Evolutionary conservation across 2,329 filamentous ascomycete genomes (phyloP).

Genomic region (Endoconidiophora polonica): DNA sequence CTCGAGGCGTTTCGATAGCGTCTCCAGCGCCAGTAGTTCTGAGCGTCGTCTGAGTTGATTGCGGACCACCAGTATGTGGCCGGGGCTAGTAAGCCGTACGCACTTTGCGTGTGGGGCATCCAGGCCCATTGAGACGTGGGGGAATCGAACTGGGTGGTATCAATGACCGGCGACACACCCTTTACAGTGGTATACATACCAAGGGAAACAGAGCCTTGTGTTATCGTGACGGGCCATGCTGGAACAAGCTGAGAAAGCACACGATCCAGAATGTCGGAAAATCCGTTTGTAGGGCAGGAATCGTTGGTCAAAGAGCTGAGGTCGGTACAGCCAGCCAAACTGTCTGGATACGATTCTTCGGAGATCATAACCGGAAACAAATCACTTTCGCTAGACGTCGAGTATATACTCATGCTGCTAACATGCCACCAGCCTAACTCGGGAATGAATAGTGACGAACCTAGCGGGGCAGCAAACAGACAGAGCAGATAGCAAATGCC

Average conservation of each 20-base stretch:
- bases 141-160: not conserved
- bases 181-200: not conserved
- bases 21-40: not conserved
- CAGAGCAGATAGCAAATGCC: not conserved
- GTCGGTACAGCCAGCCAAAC: not conserved
- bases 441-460: not conserved
- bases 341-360: not conserved
- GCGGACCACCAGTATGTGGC: not conserved
- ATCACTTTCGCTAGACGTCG: not conserved
- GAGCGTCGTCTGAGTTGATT: not conserved
- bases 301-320: not conserved
- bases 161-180: not conserved
- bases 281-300: not conserved
- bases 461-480: conserved; percentile 1
- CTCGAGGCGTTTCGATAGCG: not conserved
- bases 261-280: not conserved
- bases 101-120: not conserved
- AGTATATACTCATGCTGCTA: not conserved
- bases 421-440: not conserved
- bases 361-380: not conserved
- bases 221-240: not conserved
- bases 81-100: not conserved
- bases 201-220: not conserved
- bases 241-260: not conserved
- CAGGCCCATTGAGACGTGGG: not conserved